These are phyloP conservation scores for Termitomyces sp. DNA, from an alignment of 768 basidiomycete species.

Conservation along the genomic window DNA sequence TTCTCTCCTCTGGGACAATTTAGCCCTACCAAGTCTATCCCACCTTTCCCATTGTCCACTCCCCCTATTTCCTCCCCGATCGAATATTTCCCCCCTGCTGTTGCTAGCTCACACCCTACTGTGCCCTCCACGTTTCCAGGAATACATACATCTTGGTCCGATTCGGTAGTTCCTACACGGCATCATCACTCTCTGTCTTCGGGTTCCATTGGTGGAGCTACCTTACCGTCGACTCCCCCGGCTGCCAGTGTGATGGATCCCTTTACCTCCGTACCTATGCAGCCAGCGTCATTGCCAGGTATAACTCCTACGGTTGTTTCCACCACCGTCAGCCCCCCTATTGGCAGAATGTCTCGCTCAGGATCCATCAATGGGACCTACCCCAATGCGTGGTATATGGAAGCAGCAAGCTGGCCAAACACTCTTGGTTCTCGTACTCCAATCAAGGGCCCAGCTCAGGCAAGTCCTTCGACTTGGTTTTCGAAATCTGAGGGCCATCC, in stretches of 20 bases:
- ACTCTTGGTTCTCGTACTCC: constrained; percentile 2
- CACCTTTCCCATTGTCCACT: constrained; percentile 19
- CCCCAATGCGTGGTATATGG: constrained; percentile 29
- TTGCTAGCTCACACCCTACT: constrained; percentile 5
- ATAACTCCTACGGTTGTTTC: constrained; percentile 9
- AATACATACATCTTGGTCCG: constrained; percentile 33
- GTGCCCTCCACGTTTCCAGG: constrained; percentile 21
- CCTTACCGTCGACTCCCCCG: constrained; percentile 14
- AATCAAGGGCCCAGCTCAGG: neutral
- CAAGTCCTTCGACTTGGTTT: constrained; percentile 13
- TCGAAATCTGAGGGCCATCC: constrained; percentile 10
- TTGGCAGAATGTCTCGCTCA: constrained; percentile 54
- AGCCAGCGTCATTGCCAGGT: constrained; percentile 15
- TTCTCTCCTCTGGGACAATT: constrained; percentile 24
- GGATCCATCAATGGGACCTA: constrained; percentile 47
- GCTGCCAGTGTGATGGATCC: constrained; percentile 13
- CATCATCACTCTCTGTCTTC: constrained; percentile 39
- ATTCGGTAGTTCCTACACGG: constrained; percentile 27
- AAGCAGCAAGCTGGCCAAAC: constrained; percentile 18
- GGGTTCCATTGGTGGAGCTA: constrained; percentile 24
- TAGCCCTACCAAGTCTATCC: constrained; percentile 15
- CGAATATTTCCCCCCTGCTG: constrained; percentile 16
- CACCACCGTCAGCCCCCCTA: constrained; percentile 25
- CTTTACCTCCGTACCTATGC: constrained; percentile 14
- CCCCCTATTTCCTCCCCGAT: constrained; percentile 14